Evolutionary conservation across 371 early-diverging fungal species (phyloP).

Genomic region (Saksenaea oblongispora): DNA sequence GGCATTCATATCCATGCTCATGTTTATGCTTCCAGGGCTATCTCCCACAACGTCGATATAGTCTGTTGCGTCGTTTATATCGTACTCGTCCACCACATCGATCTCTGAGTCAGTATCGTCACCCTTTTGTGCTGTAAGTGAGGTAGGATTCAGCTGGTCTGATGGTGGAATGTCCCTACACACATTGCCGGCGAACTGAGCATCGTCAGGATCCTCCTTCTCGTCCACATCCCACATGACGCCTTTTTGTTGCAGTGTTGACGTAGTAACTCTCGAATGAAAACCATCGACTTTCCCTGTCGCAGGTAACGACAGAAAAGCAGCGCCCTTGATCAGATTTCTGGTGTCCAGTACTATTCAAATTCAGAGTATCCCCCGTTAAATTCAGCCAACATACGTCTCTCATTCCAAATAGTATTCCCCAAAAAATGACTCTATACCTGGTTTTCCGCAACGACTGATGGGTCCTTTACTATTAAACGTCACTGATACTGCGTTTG

Average conservation of each 20-base stretch:
- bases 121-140: background rate
- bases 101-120: conserved; percentile 1
- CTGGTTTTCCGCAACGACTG: background rate
- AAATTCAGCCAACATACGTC: background rate
- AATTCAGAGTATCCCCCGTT: background rate
- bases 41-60: background rate
- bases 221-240: conserved; percentile 1
- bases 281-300: conserved; percentile 6
- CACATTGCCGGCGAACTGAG: background rate
- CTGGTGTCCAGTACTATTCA: conserved; percentile 1
- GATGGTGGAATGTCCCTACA: background rate
- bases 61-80: background rate
- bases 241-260: background rate
- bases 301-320: conserved; percentile 3
- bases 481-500: conserved; percentile 6
- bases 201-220: conserved; percentile 6
- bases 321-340: conserved; percentile 1
- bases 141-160: background rate
- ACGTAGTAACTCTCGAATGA: background rate
- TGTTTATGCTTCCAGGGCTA: background rate
- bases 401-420: background rate
- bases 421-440: background rate
- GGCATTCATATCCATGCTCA: background rate
- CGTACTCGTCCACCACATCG: background rate
- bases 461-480: background rate